A percentile compares a stretch with the other conserved stretches of the same genome.
phyloP scores from a whole-genome alignment of 805 yeast genomes.

The Candida maltosa region DNA sequence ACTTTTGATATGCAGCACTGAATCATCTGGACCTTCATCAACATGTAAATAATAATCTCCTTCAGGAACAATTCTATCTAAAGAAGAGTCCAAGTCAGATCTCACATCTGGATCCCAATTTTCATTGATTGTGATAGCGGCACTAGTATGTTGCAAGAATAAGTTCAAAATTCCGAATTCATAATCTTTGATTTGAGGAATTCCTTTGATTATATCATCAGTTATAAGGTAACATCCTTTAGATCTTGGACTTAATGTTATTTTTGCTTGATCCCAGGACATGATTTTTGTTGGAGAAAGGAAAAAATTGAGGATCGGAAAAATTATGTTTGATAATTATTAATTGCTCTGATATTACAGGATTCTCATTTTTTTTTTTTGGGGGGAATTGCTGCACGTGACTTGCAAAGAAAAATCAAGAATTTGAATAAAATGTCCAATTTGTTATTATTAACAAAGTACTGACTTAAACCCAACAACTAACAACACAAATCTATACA shows the following conservation, averaged over 20 bases:
- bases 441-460: too few relatives aligned
- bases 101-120: slow-evolving; percentile 81
- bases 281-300: slow-evolving; percentile 7
- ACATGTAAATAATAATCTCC: slow-evolving; percentile 53
- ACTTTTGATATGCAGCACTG: slow-evolving; percentile 78
- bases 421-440: too few relatives aligned
- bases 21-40: slow-evolving; percentile 81
- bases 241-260: slow-evolving; percentile 52
- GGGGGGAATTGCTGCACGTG: too few relatives aligned
- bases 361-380: too few relatives aligned
- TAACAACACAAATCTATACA: too few relatives aligned
- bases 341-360: background rate
- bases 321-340: slow-evolving; percentile 4
- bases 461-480: too few relatives aligned
- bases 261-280: slow-evolving; percentile 59
- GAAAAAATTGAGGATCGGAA: background rate
- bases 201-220: slow-evolving; percentile 51
- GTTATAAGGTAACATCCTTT: slow-evolving; percentile 73
- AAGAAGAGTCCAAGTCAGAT: slow-evolving; percentile 58
- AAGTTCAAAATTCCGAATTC: slow-evolving; percentile 63
- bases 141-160: slow-evolving; percentile 77
- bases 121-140: slow-evolving; percentile 73
- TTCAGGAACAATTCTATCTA: slow-evolving; percentile 70
- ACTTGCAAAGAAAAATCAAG: too few relatives aligned
- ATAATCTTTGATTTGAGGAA: slow-evolving; percentile 60